These are phyloP conservation scores for Neonectria neomacrospora DNA, from an alignment of 2,329 filamentous ascomycete genomes.

Conservation along the genomic window DNA sequence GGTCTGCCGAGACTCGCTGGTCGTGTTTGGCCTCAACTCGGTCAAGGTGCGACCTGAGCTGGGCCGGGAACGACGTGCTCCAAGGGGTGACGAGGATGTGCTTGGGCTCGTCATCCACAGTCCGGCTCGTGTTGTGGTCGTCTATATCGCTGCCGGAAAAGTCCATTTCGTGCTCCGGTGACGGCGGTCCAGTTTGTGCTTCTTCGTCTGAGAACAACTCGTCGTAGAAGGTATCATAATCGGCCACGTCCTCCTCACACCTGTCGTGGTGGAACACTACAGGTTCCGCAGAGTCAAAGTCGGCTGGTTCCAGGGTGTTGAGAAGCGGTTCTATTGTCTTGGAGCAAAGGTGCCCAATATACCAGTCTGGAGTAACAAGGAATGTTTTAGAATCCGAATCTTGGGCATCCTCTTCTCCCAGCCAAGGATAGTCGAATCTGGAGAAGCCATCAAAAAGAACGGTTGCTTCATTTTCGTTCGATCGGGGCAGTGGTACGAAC, in stretches of 20 bases:
- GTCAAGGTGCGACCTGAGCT: slow-evolving; percentile 7
- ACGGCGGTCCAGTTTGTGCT: not conserved
- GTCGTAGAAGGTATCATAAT: not conserved
- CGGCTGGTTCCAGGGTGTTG: not conserved
- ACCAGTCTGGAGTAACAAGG: not conserved
- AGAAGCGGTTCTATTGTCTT: not conserved
- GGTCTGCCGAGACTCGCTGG: slow-evolving; percentile 11
- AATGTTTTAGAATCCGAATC: slow-evolving; percentile 10
- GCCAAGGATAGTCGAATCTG: slow-evolving; percentile 12
- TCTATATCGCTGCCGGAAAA: not conserved
- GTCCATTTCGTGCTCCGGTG: not conserved
- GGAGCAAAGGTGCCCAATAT: not conserved
- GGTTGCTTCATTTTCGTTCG: not conserved
- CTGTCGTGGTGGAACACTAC: not conserved
- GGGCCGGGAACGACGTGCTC: not conserved
- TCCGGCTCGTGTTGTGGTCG: not conserved
- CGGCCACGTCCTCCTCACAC: not conserved
- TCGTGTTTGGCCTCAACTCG: not conserved
- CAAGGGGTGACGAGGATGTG: slow-evolving; percentile 1
- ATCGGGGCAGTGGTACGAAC: slow-evolving; percentile 5
- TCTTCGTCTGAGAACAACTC: not conserved
- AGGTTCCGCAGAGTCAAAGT: no score
- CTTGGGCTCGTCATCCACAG: not conserved
- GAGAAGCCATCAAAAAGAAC: slow-evolving; percentile 1
- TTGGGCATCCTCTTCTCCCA: not conserved